A percentile compares a stretch with the other conserved stretches of the same genome.
These are phyloP conservation scores for Knoxdaviesia proteae DNA, from an alignment of 2,329 filamentous ascomycete species.

Conservation along the genomic window DNA sequence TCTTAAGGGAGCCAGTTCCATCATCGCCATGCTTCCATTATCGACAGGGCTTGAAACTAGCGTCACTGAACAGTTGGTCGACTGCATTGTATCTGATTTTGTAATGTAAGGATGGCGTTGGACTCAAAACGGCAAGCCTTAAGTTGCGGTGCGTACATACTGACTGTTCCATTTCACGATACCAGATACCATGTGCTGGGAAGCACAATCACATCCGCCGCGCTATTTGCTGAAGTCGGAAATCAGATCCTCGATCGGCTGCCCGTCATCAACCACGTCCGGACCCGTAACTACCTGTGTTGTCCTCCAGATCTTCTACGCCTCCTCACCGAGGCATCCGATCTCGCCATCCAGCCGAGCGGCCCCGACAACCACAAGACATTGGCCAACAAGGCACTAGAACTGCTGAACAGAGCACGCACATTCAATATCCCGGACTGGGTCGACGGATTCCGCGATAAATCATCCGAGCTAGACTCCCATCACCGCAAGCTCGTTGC, in stretches of 20 bases:
- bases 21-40: constrained; percentile 16
- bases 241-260: constrained; percentile 17
- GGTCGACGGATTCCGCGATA: constrained; percentile 16
- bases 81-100: constrained; percentile 26
- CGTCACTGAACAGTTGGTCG: constrained; percentile 12
- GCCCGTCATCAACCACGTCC: constrained; percentile 18
- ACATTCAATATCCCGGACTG: constrained; percentile 20
- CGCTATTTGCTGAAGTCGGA: constrained; percentile 17
- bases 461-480: constrained; percentile 9
- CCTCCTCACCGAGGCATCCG: constrained; percentile 22
- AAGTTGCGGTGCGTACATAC: neutral
- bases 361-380: constrained; percentile 12
- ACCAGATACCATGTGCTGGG: constrained; percentile 20
- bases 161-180: constrained; percentile 2
- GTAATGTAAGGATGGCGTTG: constrained; percentile 17
- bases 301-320: constrained; percentile 21
- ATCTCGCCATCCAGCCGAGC: constrained; percentile 18
- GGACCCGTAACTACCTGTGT: constrained; percentile 20
- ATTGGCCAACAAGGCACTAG: constrained; percentile 15
- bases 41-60: constrained; percentile 9
- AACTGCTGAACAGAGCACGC: constrained; percentile 19
- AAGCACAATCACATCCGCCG: constrained; percentile 15
- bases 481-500: constrained; percentile 22
- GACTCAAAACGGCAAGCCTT: neutral
- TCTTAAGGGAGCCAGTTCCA: constrained; percentile 21